phyloP scores from a whole-genome alignment of 73 alveolate species.

The Paramecium primaurelia region DNA sequence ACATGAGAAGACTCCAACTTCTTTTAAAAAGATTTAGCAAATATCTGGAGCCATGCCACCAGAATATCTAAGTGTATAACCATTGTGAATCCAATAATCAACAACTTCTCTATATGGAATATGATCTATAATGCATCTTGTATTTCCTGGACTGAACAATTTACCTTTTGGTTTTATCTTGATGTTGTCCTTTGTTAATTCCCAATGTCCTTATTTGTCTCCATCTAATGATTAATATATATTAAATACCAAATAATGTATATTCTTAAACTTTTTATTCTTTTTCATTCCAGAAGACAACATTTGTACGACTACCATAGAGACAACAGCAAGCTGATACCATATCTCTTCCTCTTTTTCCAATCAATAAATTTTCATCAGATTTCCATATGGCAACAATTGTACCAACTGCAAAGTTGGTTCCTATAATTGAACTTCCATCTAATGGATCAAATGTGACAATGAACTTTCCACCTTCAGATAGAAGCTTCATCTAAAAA shows the following conservation, averaged over 20 bases:
- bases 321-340: slow-evolving; percentile 71
- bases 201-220: slow-evolving; percentile 64
- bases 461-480: slow-evolving; percentile 59
- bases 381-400: slow-evolving; percentile 76
- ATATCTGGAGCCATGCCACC: slow-evolving; percentile 93
- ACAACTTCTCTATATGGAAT: slow-evolving; percentile 68
- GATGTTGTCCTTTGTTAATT: slow-evolving; percentile 70
- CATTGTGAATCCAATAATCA: slow-evolving; percentile 75
- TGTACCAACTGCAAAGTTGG: slow-evolving; percentile 79
- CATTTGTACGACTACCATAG: slow-evolving; percentile 79
- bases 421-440: slow-evolving; percentile 75
- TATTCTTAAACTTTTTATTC: slow-evolving; percentile 63
- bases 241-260: slow-evolving; percentile 45
- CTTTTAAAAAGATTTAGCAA: slow-evolving; percentile 85
- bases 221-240: background rate
- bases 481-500: background rate
- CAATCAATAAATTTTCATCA: slow-evolving; percentile 57
- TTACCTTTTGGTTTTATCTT: slow-evolving; percentile 71
- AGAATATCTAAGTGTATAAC: slow-evolving; percentile 83
- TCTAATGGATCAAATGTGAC: slow-evolving; percentile 83
- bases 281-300: slow-evolving; percentile 62
- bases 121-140: slow-evolving; percentile 76
- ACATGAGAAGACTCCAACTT: slow-evolving; percentile 79
- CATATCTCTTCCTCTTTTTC: slow-evolving; percentile 69
- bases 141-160: slow-evolving; percentile 87